Evolutionary conservation across 768 basidiomycete genomes (phyloP).

Genomic region (Suillus lakei): DNA sequence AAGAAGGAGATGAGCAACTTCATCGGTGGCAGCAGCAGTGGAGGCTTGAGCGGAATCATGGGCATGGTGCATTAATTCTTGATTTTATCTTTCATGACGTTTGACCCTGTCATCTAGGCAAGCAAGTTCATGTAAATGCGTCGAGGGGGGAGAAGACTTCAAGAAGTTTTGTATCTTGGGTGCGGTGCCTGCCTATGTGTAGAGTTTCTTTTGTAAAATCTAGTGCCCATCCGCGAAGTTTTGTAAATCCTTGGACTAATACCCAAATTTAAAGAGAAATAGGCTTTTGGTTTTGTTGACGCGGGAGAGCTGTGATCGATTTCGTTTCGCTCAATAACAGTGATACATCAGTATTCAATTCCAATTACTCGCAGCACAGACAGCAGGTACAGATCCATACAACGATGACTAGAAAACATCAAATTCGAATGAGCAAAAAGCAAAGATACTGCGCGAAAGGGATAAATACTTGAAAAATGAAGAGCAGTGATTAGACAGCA

Average conservation of each 20-base stretch:
- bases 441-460: background rate
- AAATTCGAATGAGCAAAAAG: background rate
- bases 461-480: background rate
- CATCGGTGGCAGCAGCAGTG: conserved; percentile 68
- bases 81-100: conserved; percentile 6
- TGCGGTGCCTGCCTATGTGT: background rate
- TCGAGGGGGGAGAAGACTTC: background rate
- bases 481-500: background rate
- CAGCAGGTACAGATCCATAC: background rate
- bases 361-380: background rate
- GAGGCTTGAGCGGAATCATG: conserved; percentile 67
- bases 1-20: conserved; percentile 63
- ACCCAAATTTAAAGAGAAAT: background rate
- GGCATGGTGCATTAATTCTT: conserved; percentile 53
- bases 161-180: background rate
- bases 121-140: conserved; percentile 33
- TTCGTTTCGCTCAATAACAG: background rate
- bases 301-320: background rate
- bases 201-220: background rate
- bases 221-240: background rate
- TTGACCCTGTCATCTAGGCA: conserved; percentile 25
- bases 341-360: background rate
- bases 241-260: background rate
- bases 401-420: background rate
- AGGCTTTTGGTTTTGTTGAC: background rate